A percentile compares a stretch with the other conserved stretches of the same genome.
Conservation (phyloP, 106 monocot genomes). For the Dioscorea alata region DNA sequence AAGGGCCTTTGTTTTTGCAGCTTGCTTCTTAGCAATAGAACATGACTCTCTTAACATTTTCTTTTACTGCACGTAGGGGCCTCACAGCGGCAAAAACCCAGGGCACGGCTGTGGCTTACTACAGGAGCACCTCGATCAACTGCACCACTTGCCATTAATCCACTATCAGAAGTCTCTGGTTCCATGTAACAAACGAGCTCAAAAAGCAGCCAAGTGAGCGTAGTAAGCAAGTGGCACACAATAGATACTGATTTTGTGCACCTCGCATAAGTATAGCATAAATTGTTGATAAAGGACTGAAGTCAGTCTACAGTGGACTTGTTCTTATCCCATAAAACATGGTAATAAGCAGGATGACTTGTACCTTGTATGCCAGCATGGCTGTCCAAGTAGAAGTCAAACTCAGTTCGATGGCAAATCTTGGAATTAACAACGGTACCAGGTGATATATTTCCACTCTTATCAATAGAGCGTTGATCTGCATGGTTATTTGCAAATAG, state of each 20-base stretch:
- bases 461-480: conserved; percentile 55
- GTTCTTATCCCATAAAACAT: conserved; percentile 92
- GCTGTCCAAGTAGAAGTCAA: conserved; percentile 87
- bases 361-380: conserved; percentile 94
- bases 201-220: conserved; percentile 85
- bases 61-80: conserved; percentile 83
- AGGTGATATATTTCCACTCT: conserved; percentile 84
- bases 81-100: conserved; percentile 47
- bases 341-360: conserved; percentile 88
- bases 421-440: conserved; percentile 93
- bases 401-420: conserved; percentile 90
- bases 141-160: conserved; percentile 52
- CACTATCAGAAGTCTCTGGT: conserved; percentile 73
- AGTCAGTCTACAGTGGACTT: conserved; percentile 67
- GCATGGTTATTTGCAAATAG: conserved; percentile 86
- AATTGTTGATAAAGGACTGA: conserved; percentile 78
- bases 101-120: conserved; percentile 25
- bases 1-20: too few species aligned
- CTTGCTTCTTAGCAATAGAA: conserved; percentile 60
- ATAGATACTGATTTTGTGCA: conserved; percentile 84
- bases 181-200: conserved; percentile 94
- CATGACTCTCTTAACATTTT: conserved; percentile 92
- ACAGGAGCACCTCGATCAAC: conserved; percentile 36
- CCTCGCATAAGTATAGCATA: conserved; percentile 91
- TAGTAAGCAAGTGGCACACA: conserved; percentile 97